Evolutionary conservation across 2,329 filamentous ascomycete species (phyloP).

Genomic region (Talaromyces islandicus): DNA sequence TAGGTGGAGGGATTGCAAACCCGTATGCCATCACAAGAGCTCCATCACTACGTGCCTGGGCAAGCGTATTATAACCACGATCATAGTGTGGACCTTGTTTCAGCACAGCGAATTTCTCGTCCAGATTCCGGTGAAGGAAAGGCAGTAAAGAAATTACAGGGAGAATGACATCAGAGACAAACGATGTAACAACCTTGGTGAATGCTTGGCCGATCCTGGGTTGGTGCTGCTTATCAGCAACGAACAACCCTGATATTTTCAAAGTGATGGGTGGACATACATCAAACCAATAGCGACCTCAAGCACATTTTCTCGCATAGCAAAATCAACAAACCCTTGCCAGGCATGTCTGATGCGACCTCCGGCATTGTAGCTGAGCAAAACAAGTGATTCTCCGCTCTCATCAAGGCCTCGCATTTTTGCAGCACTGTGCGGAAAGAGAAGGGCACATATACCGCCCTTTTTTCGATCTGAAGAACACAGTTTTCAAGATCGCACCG

Average conservation of each 20-base stretch:
- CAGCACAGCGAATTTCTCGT: slow-evolving; percentile 67
- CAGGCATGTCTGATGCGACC: slow-evolving; percentile 48
- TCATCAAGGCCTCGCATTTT: slow-evolving; percentile 25
- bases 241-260: not conserved
- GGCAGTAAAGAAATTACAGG: slow-evolving; percentile 64
- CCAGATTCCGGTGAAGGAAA: slow-evolving; percentile 64
- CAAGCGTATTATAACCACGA: slow-evolving; percentile 60
- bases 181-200: slow-evolving; percentile 64
- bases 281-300: slow-evolving; percentile 72
- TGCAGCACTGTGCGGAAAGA: not conserved
- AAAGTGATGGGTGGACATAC: slow-evolving; percentile 36
- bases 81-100: slow-evolving; percentile 51
- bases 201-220: slow-evolving; percentile 63
- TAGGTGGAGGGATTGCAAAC: slow-evolving; percentile 32
- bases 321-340: slow-evolving; percentile 65
- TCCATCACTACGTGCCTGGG: slow-evolving; percentile 63
- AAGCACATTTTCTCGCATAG: slow-evolving; percentile 67
- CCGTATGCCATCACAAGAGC: slow-evolving; percentile 69
- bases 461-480: not conserved
- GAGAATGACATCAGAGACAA: slow-evolving; percentile 65
- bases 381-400: slow-evolving; percentile 25
- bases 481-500: not conserved
- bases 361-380: slow-evolving; percentile 33
- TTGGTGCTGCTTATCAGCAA: not conserved
- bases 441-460: not conserved